Base-by-base conservation (phyloP, 306 rosid species). In the Prunus mira region DNA sequence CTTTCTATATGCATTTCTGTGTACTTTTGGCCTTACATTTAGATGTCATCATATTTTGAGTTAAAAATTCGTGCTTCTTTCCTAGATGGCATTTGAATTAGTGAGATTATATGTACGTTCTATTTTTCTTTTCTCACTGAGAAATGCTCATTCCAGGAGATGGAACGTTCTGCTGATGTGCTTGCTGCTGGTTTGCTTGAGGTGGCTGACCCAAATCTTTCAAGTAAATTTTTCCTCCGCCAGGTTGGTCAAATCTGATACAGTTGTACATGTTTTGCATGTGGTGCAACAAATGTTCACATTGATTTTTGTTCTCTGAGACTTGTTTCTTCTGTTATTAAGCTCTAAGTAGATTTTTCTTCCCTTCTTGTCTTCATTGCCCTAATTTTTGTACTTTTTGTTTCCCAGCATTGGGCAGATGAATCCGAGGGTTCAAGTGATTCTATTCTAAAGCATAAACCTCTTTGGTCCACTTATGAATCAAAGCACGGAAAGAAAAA, bases 111-210 rank as follows among this genome's bases (percentile, higher is more conserved):
- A 8, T 10, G 47, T 41, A 15, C 18, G 8, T 51, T 52, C 47
- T 67, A 18, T 50, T 62, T 76, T 50, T 78, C 47, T 58, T 6
- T 69, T 52, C 25, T 47, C 67, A 41, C 24, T 65, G 80, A 72
- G 55, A 67, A 76, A 74, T 76, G 60, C 78, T 69, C 71, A 77
- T 77, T 79, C 69, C 86, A 95, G 99, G 99, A 92, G 82, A 95
- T 92, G 99, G 97, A 95, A 86, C 96, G 86, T 68, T 90, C 99
- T 68, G 91, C 96, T 28, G 99, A 95, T 78, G 89, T 95, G 72
- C 97, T 95, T 77, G 95, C 99, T 84, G 96, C 97, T 71, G 99
- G 99, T 77, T 92, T 95, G 87, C 99, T 95, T 89, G 99, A 95
- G 86, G 81, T 92, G 86, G 92, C 99, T 74, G 96, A 95, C 77